Percentiles rank a stretch among this genome's conserved stretches.
Evolutionary conservation across 2,329 filamentous ascomycete species (phyloP).

Genomic region (Chalaropsis thielavioides): DNA sequence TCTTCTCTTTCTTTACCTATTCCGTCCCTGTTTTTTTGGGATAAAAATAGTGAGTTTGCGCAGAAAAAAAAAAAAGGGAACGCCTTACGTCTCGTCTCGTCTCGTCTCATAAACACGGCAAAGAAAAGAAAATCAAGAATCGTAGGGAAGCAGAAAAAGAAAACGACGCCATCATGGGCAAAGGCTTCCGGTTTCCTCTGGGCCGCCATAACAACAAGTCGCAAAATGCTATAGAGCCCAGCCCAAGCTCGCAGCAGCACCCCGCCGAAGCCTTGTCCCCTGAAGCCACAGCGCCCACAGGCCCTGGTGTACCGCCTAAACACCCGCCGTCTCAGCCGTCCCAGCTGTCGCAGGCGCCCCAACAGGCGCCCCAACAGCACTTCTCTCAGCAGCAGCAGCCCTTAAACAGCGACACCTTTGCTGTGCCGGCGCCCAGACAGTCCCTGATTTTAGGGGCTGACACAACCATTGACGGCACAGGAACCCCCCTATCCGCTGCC

Average conservation of each 20-base stretch:
- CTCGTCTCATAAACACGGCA: neutral
- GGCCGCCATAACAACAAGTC: conserved; percentile 14
- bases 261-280: neutral
- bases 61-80: neutral
- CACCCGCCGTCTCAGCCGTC: neutral
- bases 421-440: neutral
- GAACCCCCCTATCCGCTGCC: neutral
- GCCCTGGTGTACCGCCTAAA: neutral
- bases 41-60: neutral
- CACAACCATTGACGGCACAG: neutral
- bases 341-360: conserved; percentile 18
- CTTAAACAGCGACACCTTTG: neutral
- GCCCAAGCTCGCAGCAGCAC: neutral
- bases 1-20: neutral
- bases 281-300: conserved; percentile 20
- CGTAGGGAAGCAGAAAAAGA: neutral
- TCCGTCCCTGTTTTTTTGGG: conserved; percentile 1
- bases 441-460: neutral
- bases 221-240: conserved; percentile 10
- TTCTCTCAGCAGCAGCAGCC: conserved; percentile 22
- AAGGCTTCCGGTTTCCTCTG: conserved; percentile 8
- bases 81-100: neutral
- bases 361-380: conserved; percentile 22
- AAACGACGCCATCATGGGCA: conserved; percentile 7
- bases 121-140: neutral